These are phyloP conservation scores for Carallia pectinifolia DNA, from an alignment of 345 rosid species.

Conservation along the genomic window DNA sequence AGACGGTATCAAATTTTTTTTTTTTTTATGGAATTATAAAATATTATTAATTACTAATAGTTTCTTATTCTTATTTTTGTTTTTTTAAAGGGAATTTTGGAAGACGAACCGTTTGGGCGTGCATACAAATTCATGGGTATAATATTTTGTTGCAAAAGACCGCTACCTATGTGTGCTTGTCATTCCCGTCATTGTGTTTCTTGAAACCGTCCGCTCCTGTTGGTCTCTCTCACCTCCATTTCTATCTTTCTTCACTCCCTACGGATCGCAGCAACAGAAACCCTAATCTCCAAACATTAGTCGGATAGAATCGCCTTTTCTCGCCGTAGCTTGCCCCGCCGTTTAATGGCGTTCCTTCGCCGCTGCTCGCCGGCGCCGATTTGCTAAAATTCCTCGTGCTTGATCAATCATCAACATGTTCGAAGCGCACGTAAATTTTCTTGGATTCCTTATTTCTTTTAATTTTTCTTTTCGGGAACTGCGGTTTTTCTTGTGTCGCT, in stretches of 20 bases:
- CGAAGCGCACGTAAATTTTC: constrained; percentile 75
- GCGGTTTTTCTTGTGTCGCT: neutral
- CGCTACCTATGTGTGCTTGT: neutral
- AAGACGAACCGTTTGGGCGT: too few relatives aligned
- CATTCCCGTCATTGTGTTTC: neutral
- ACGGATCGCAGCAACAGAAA: constrained; percentile 18
- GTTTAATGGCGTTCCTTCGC: constrained; percentile 31
- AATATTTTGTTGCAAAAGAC: neutral
- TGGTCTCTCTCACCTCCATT: constrained; percentile 13
- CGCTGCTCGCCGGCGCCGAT: constrained; percentile 37
- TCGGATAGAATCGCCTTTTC: neutral
- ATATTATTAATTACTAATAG: too few relatives aligned
- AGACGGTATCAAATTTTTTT: too few relatives aligned
- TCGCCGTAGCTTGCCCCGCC: neutral
- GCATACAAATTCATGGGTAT: too few relatives aligned
- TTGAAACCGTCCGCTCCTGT: constrained; percentile 43
- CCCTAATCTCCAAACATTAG: constrained; percentile 19
- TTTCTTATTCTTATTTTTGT: too few relatives aligned
- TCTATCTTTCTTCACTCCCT: constrained; percentile 1
- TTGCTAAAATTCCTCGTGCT: constrained; percentile 9
- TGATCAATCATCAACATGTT: constrained; percentile 59
- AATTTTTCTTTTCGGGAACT: neutral
- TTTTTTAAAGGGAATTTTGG: too few relatives aligned
- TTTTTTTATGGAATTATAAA: too few relatives aligned
- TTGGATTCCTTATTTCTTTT: neutral